phyloP scores from a whole-genome alignment of 2,329 filamentous ascomycete genomes.

The Huntiella decipiens region DNA sequence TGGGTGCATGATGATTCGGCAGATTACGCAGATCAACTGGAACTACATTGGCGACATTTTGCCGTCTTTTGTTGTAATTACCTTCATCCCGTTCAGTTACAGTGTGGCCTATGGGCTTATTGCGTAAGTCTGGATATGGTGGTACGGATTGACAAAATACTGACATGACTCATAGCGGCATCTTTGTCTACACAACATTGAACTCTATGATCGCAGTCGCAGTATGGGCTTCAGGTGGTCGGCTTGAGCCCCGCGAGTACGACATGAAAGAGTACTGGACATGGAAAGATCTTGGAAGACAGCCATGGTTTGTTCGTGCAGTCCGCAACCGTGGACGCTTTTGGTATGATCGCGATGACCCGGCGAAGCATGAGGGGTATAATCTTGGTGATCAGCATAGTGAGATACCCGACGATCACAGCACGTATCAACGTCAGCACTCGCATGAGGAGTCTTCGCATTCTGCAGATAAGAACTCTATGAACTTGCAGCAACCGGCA shows the following conservation, averaged over 20 bases:
- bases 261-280: slow-evolving; percentile 38
- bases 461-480: slow-evolving; percentile 9
- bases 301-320: slow-evolving; percentile 29
- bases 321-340: slow-evolving; percentile 12
- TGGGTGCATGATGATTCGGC: slow-evolving; percentile 60
- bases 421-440: slow-evolving; percentile 11
- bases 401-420: not conserved
- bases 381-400: slow-evolving; percentile 9
- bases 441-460: slow-evolving; percentile 4
- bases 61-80: slow-evolving; percentile 57
- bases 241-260: slow-evolving; percentile 30
- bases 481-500: slow-evolving; percentile 8
- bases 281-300: slow-evolving; percentile 28
- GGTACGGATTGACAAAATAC: not conserved
- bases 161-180: slow-evolving; percentile 20
- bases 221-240: slow-evolving; percentile 24
- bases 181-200: slow-evolving; percentile 35
- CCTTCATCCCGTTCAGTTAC: slow-evolving; percentile 62
- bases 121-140: slow-evolving; percentile 29
- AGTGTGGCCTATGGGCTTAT: slow-evolving; percentile 62
- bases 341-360: slow-evolving; percentile 9
- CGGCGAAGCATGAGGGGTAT: slow-evolving; percentile 9
- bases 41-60: slow-evolving; percentile 55
- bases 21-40: slow-evolving; percentile 61
- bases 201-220: slow-evolving; percentile 28